Base-by-base conservation (phyloP, 164 flowering plant genomes). In the Litsea cubeba region DNA sequence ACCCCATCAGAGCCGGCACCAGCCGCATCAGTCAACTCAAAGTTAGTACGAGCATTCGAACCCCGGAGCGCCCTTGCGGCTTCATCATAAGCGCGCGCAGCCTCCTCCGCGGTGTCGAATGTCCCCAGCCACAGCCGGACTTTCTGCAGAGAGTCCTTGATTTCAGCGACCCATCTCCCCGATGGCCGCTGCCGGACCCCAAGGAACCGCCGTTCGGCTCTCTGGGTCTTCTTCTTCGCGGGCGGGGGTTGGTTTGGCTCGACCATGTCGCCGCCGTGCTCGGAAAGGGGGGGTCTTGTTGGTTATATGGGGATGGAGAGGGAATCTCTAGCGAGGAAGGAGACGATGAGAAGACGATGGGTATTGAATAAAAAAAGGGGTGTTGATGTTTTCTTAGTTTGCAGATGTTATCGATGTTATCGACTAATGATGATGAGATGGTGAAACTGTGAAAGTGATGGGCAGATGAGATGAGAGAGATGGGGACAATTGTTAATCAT, bases 91-190 rank as follows among this genome's bases (percentile, higher is more conserved):
- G 80, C 80, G 5, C 78, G 72, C 0, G 78, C 73, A 2, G 78
- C 75, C 6, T 75, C 81, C 72, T 79, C 77, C 7, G 76, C 77
- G 3, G 78, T 79, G 62, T 73, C 79, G 40, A 79, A 76, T 11
- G 81, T 78, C 23, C 81, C 81, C 4, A 78, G 77, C 81, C 76
- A 79, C 22, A 79, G 76, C 63, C 81, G 68, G 57, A 79, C 81
- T 66, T 79, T 79, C 70, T 79, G 78, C 57, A 79, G 51, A 1
- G 81, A 79, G 78, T 75, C 77, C 66, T 79, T 78, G 65, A 78
- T 78, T 65, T 78, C 81, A 0, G 81, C 75, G 30, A 72, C 78
- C 81, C 81, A 78, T 64, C 81, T 75, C 17, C 81, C 81, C 2
- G 81, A 79, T 3, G 81, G 78, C 28, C 78, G 68, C 71, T 79